Base-by-base conservation (phyloP, 2,329 filamentous ascomycete genomes). In the Talaromyces piceae region DNA sequence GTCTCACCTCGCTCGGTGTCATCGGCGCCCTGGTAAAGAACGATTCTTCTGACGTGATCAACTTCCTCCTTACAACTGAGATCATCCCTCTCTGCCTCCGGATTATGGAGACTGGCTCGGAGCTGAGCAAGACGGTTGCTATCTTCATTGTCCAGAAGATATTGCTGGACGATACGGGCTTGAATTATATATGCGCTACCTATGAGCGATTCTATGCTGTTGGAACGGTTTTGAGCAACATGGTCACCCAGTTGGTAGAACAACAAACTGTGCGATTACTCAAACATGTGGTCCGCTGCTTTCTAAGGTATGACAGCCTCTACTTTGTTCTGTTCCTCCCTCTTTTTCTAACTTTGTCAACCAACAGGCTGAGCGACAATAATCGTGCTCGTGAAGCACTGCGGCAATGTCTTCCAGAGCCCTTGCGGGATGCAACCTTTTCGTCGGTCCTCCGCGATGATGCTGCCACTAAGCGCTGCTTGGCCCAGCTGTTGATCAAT, bases 61-160 rank as follows among this genome's bases (percentile, higher is more conserved):
- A 97, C 76, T 98, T 98, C 68, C 84, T 98, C 49, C 79, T 98
- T 45, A 97, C 93, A 1, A 98, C 93, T 26, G 93, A 98, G 73
- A 98, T 98, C 60, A 98, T 98, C 53, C 93, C 93, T 8, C 81
- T 98, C 11, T 98, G 93, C 69, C 83, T 98, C 41, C 85, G 93
- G 55, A 98, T 98, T 65, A 98, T 98, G 93, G 93, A 98, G 75
- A 98, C 93, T 0, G 93, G 93, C 46, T 96, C 91, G 0, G 93
- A 98, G 72, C 80, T 98, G 54, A 96, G 90, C 77, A 98, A 98
- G 77, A 98, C 93, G 0, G 93, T 98, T 12, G 93, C 93, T 53
- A 98, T 98, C 63, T 98, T 98, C 75, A 98, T 98, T 62, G 93
- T 98, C 16, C 93, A 98, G 72, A 98, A 98, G 78, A 98, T 98